These are phyloP conservation scores for Chrysochromulina parva DNA, from an alignment of 78 protist species.

Conservation along the genomic window DNA sequence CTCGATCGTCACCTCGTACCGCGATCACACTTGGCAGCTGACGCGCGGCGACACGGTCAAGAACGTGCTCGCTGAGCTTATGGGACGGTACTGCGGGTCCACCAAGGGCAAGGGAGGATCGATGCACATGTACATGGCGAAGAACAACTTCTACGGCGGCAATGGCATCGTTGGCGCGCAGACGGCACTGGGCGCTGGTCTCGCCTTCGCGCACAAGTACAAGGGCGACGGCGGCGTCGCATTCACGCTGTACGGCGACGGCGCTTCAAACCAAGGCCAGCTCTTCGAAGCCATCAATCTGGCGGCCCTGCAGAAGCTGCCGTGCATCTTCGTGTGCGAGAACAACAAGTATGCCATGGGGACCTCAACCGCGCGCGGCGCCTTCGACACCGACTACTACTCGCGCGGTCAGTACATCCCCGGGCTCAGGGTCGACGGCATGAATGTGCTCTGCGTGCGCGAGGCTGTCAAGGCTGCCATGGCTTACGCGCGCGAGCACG, in stretches of 20 bases:
- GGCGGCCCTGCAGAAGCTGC: constrained; percentile 92
- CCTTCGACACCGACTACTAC: constrained; percentile 83
- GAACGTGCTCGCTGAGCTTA: constrained; percentile 78
- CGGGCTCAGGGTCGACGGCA: constrained; percentile 81
- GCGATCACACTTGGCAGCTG: constrained; percentile 79
- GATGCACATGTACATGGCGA: constrained; percentile 86
- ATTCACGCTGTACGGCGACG: constrained; percentile 90
- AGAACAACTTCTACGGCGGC: constrained; percentile 91
- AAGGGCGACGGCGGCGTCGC: constrained; percentile 69
- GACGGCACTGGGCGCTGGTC: constrained; percentile 60
- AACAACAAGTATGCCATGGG: constrained; percentile 97
- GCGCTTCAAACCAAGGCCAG: constrained; percentile 93
- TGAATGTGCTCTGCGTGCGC: constrained; percentile 88
- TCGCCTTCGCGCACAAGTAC: constrained; percentile 85
- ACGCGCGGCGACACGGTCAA: constrained; percentile 75
- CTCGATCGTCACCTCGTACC: constrained; percentile 90
- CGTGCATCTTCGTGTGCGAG: constrained; percentile 87
- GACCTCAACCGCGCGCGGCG: constrained; percentile 76
- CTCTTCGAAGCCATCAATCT: constrained; percentile 86
- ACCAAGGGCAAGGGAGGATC: constrained; percentile 95
- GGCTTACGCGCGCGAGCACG: constrained; percentile 66
- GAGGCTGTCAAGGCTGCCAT: constrained; percentile 56
- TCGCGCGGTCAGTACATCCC: constrained; percentile 78
- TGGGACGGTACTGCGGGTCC: constrained; percentile 70
- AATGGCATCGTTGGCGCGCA: constrained; percentile 98